phyloP scores from a whole-genome alignment of 108 stramenopile genomes.

The Nitzschia putrida region DNA sequence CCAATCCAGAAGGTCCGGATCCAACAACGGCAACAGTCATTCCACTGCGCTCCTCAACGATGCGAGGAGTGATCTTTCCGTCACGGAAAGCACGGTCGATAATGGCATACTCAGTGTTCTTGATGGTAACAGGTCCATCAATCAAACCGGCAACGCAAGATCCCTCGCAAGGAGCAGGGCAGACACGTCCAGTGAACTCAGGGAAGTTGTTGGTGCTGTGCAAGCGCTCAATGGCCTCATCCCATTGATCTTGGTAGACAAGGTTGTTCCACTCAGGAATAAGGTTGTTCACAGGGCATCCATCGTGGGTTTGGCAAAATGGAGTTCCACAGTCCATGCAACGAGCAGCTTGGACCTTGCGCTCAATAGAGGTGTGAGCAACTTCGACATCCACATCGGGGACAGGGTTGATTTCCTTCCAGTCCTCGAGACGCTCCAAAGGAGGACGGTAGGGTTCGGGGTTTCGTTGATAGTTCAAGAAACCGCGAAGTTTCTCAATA shows the following conservation, averaged over 20 bases:
- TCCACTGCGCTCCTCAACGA: slow-evolving; percentile 87
- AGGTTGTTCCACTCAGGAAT: slow-evolving; percentile 99
- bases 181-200: slow-evolving; percentile 97
- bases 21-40: slow-evolving; percentile 96
- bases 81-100: slow-evolving; percentile 94
- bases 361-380: slow-evolving; percentile 85
- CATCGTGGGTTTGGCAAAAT: slow-evolving; percentile 96
- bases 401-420: slow-evolving; percentile 93
- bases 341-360: slow-evolving; percentile 91
- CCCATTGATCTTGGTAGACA: slow-evolving; percentile 94
- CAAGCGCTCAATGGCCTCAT: slow-evolving; percentile 90
- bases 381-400: slow-evolving; percentile 61
- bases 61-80: slow-evolving; percentile 89
- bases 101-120: slow-evolving; percentile 97
- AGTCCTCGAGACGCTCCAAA: slow-evolving; percentile 88
- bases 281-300: slow-evolving; percentile 96
- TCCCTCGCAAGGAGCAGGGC: slow-evolving; percentile 97
- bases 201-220: slow-evolving; percentile 98
- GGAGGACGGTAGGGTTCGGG: slow-evolving; percentile 95
- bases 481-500: slow-evolving; percentile 91
- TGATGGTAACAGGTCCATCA: slow-evolving; percentile 94
- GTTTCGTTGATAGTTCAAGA: slow-evolving; percentile 95
- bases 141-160: slow-evolving; percentile 96
- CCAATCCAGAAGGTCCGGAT: slow-evolving; percentile 91
- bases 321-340: slow-evolving; percentile 99